Evolutionary conservation across 164 flowering plant species (phyloP).

Genomic region (Annona cherimola): DNA sequence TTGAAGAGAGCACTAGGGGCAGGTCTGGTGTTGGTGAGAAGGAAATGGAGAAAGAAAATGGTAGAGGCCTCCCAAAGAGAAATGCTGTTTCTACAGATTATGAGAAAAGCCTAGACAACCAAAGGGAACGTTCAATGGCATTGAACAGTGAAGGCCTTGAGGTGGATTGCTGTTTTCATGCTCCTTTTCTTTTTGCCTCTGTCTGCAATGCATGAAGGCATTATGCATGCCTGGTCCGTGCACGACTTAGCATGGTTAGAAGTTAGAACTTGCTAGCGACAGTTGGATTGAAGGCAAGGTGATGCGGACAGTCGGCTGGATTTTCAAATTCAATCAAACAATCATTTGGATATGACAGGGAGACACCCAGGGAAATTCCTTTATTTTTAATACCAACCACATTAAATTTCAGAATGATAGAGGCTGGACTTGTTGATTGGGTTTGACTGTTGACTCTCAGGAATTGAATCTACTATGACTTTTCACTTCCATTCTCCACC

Average conservation of each 20-base stretch:
- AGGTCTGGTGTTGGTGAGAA: conserved; percentile 29
- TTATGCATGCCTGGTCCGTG: background rate
- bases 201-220: background rate
- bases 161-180: conserved; percentile 32
- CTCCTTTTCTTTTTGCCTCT: background rate
- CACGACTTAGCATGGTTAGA: background rate
- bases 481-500: too few species aligned
- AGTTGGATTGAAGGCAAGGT: background rate
- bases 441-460: too few species aligned
- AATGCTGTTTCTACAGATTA: conserved; percentile 50
- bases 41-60: conserved; percentile 42
- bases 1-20: conserved; percentile 57
- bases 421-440: too few species aligned
- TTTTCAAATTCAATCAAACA: background rate
- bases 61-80: conserved; percentile 39
- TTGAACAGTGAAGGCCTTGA: conserved; percentile 97
- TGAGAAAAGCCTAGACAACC: conserved; percentile 49
- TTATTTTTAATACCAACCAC: too few species aligned
- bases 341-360: background rate
- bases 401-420: too few species aligned
- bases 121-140: conserved; percentile 77
- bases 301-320: background rate
- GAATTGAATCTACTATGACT: too few species aligned
- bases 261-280: background rate
- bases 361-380: too few species aligned